Percentiles rank a stretch among this genome's conserved stretches.
These are phyloP conservation scores for Brasenia schreberi DNA, from an alignment of 164 flowering plant genomes.

Conservation along the genomic window DNA sequence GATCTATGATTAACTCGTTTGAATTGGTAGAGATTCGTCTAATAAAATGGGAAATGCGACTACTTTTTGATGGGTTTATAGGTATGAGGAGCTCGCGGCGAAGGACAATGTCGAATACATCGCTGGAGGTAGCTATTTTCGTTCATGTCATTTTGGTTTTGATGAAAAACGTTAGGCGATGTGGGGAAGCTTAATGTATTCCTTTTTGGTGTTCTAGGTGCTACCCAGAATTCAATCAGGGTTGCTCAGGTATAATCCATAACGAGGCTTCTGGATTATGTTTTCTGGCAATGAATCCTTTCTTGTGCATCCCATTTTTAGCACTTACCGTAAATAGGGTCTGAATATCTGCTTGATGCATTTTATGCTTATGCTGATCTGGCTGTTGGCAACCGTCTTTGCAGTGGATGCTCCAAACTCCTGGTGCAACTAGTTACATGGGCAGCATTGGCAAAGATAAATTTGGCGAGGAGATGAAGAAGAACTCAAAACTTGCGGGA, in stretches of 20 bases:
- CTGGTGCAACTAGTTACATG: slow-evolving; percentile 87
- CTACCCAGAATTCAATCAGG: slow-evolving; percentile 91
- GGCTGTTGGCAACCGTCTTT: slow-evolving; percentile 5
- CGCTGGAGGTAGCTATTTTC: slow-evolving; percentile 57
- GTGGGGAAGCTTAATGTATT: neutral
- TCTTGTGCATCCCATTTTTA: neutral
- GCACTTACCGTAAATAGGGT: too few relatives aligned
- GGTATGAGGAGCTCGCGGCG: slow-evolving; percentile 62
- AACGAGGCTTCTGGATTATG: neutral
- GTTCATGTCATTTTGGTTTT: neutral
- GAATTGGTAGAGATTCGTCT: slow-evolving; percentile 3
- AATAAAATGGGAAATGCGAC: neutral
- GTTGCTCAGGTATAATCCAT: slow-evolving; percentile 64
- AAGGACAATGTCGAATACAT: slow-evolving; percentile 53
- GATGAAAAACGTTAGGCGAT: neutral
- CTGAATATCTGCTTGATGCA: too few relatives aligned
- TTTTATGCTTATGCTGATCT: neutral
- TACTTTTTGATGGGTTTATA: slow-evolving; percentile 9
- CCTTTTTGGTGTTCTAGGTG: slow-evolving; percentile 35
- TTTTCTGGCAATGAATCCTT: neutral
- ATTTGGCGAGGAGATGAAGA: slow-evolving; percentile 95
- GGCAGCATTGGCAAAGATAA: slow-evolving; percentile 96
- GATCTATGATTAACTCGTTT: neutral
- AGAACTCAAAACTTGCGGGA: slow-evolving; percentile 53
- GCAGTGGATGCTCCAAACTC: slow-evolving; percentile 97